Base-by-base conservation (phyloP, 2,329 filamentous ascomycete genomes). In the Claviceps sp. region DNA sequence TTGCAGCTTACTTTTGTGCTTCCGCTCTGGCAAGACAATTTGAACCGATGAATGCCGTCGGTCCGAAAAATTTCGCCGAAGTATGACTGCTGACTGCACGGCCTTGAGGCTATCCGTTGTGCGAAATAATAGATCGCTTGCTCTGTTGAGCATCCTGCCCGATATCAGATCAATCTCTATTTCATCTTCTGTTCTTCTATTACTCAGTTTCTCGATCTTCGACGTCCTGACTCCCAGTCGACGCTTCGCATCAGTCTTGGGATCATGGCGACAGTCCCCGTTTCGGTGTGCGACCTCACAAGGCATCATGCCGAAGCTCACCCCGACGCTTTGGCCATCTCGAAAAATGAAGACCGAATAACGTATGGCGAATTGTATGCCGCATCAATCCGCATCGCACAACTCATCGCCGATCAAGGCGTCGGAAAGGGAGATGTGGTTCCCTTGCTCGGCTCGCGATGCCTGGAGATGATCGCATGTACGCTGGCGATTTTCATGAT, bases 401-500 rank as follows among this genome's bases (percentile, higher is more conserved):
- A 22, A 18, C 13, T 38, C n/a, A 18, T 48, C 26, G 4, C 34
- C 3, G 13, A 5, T n/a, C 26, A 16, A 7, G 47, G 47, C 13
- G 2, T 49, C 3, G 37, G 38, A 8, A 18, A 11, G 18, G 51
- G 51, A 18, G 37, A 50, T 30, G 43, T 37, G 11, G 40, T 54
- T 7, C 52, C 52, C 20, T n/a, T 54, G 22, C 49, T 54, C n/a
- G 34, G 41, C 18, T 43, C 26, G 20, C 20, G 50, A 14, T 51
- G 43, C 22, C 44, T 48, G 14, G 52, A 52, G 24, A 52, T 54
- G 50, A 44, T 54, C 13, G 50, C 45, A 11, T 52, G 43, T 18
- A 34, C 26, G n/a, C 18, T 54, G 8, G 52, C 43, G 11, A 40
- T 54, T 16, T 13, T 52, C 16, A 52, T 20, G 5, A 14, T 45